Conservation (phyloP, 2,329 filamentous ascomycete species). For the Beauveria rudraprayagi region DNA sequence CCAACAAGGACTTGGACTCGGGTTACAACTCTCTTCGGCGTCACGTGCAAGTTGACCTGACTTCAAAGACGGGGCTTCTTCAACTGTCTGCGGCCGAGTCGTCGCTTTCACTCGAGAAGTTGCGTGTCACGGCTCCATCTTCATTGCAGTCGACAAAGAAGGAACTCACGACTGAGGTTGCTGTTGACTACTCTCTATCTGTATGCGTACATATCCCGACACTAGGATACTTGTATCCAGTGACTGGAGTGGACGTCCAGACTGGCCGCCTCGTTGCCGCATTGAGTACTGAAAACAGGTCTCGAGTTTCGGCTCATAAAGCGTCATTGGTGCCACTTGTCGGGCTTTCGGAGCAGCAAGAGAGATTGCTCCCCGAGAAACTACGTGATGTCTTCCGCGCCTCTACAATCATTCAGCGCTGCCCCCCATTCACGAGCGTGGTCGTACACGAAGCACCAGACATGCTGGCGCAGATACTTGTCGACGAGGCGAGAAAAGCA, state of each 20-base stretch:
- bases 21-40: conserved; percentile 9
- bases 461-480: neutral
- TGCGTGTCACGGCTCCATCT: neutral
- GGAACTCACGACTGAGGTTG: neutral
- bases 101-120: neutral
- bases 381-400: neutral
- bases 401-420: neutral
- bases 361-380: neutral
- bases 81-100: neutral
- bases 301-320: neutral
- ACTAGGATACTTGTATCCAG: neutral
- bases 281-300: neutral
- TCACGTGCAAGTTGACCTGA: neutral
- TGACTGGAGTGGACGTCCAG: neutral
- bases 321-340: neutral
- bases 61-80: neutral
- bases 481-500: neutral
- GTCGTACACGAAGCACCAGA: neutral
- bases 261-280: neutral
- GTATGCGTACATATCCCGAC: neutral
- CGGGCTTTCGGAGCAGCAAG: neutral
- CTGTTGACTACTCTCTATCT: neutral
- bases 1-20: neutral
- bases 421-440: neutral
- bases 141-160: neutral